These are phyloP conservation scores for Lipomyces anomalus DNA, from an alignment of 805 yeast genomes.

Conservation along the genomic window DNA sequence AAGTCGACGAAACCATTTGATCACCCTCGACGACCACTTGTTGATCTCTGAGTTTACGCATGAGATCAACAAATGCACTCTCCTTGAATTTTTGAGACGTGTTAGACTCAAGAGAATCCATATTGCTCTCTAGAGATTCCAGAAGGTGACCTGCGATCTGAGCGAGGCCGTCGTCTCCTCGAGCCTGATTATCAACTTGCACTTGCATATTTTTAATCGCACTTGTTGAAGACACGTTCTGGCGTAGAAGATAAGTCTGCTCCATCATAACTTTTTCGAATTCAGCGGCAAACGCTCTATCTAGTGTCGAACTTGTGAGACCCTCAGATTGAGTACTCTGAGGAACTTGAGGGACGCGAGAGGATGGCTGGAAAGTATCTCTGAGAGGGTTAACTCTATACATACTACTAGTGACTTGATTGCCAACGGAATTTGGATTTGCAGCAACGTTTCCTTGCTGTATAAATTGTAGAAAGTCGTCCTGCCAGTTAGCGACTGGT, in stretches of 20 bases:
- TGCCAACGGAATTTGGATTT: no score
- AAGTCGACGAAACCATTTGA: constrained; percentile 23
- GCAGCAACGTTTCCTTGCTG: no score
- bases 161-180: constrained; percentile 23
- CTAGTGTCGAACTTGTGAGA: background rate
- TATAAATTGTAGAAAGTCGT: no score
- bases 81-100: constrained; percentile 24
- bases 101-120: constrained; percentile 17
- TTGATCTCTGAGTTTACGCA: constrained; percentile 25
- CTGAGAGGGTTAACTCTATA: no score
- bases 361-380: no score
- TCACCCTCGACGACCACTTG: constrained; percentile 25
- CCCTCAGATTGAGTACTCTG: constrained; percentile 6
- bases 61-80: constrained; percentile 23
- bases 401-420: no score
- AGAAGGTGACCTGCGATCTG: constrained; percentile 25
- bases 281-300: background rate
- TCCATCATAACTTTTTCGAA: background rate
- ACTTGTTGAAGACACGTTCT: background rate
- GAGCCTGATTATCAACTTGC: background rate
- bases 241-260: background rate
- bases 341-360: no score
- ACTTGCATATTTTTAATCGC: background rate
- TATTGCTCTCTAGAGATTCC: no score
- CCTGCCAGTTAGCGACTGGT: no score